phyloP scores from a whole-genome alignment of 305 asterid genomes.

The Fraxinus floribunda region DNA sequence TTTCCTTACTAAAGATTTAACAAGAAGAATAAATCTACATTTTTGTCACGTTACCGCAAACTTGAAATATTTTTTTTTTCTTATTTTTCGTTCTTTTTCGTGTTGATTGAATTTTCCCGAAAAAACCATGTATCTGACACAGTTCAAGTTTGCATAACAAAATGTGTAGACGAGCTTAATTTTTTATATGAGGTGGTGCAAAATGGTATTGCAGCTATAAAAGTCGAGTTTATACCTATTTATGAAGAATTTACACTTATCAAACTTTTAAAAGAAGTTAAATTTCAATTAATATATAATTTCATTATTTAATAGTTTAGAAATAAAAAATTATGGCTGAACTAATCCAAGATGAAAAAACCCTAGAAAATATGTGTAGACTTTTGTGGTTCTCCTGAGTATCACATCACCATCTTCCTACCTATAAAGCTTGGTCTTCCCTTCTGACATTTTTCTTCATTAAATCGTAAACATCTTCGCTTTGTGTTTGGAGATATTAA shows the following conservation, averaged over 20 bases:
- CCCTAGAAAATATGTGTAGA: slow-evolving; percentile 48
- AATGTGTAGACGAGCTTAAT: too few relatives aligned
- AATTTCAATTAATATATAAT: neutral
- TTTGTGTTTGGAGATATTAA: slow-evolving; percentile 3
- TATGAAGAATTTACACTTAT: neutral
- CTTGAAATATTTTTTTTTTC: too few relatives aligned
- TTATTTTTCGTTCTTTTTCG: too few relatives aligned
- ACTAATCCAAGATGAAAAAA: slow-evolving; percentile 68
- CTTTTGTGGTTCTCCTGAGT: slow-evolving; percentile 42
- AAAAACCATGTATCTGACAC: too few relatives aligned
- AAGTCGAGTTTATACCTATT: neutral
- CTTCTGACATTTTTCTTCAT: slow-evolving; percentile 46
- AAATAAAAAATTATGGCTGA: slow-evolving; percentile 44
- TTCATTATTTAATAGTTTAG: neutral
- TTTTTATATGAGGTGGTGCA: neutral
- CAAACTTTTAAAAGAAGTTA: neutral
- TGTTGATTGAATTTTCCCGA: too few relatives aligned
- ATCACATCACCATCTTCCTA: slow-evolving; percentile 51
- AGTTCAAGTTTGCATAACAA: too few relatives aligned
- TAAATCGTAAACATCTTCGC: slow-evolving; percentile 16
- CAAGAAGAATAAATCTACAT: too few relatives aligned
- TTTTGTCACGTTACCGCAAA: too few relatives aligned
- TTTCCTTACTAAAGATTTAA: too few relatives aligned
- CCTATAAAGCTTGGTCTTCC: slow-evolving; percentile 62
- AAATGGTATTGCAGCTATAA: neutral